Evolutionary conservation across 2,329 filamentous ascomycete genomes (phyloP), one percentile per base, ranked within the genome.

Genomic region (Aspergillus bombycis): DNA sequence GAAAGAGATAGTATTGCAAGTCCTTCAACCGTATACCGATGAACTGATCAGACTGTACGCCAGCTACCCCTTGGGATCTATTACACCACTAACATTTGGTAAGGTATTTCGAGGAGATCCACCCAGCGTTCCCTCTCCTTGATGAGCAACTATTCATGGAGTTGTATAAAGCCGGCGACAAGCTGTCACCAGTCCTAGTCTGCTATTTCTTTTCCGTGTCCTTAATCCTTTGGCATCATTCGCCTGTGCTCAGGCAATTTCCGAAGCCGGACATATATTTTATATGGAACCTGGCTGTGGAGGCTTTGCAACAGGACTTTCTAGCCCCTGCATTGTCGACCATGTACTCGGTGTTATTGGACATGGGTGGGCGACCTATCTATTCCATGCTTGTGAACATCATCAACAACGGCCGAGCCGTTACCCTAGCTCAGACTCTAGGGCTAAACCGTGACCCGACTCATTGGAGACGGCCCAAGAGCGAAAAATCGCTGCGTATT

Each of bases 211-310:
- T 85, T 59, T 84, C 84, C 0, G 79, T 84, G 41, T 78, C 81
- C 0, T 70, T 85, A 1, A 77, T 82, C 1, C 84, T 82, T 61
- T 87, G 85, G 84, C 72, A 75, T n/a, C 61, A 56, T 23, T 63
- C 61, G 5, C 65, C 67, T 23, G 55, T 54, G 6, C 62, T 64
- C 26, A 62, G 52, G 38, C 55, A 62, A 32, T 62, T 63, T 32
- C 66, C 64, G 12, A 72, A 74, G 1, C 84, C 85, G 0, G 84
- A 87, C 67, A 73, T 77, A 14, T 79, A 82, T 16, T 87, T 83
- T 66, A 79, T 85, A 36, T 87, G 85, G 85, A 86, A 86, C 60
- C 77, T 85, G 23, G 82, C 84, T 19, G 83, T 80, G 16, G 82
- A 83, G 61, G 83, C 84, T 0, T 73, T 85, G 6, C 83, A 85